phyloP scores from a whole-genome alignment of 1,139 yeast species.

The Kurtzmaniella quercitrusa region DNA sequence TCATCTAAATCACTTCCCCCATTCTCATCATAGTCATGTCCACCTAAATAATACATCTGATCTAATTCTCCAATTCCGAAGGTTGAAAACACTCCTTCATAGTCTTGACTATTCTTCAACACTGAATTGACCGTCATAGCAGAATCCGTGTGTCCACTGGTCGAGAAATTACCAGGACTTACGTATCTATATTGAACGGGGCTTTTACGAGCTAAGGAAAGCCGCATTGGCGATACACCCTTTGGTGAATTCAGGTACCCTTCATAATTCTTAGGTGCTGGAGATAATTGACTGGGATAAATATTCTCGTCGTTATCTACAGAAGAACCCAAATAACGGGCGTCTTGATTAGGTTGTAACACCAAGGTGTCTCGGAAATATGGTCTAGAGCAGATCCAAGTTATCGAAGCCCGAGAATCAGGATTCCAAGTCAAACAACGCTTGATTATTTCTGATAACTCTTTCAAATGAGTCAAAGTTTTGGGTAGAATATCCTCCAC shows the following conservation, averaged over 20 bases:
- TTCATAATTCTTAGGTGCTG: background rate
- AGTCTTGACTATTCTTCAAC: background rate
- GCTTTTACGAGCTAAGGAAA: background rate
- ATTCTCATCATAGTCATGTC: background rate
- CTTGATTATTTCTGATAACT: slow-evolving; percentile 48
- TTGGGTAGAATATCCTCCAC: slow-evolving; percentile 24
- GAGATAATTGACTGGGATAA: background rate
- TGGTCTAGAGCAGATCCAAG: slow-evolving; percentile 40
- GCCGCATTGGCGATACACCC: background rate
- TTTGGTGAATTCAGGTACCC: background rate
- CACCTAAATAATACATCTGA: background rate
- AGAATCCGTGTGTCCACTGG: background rate
- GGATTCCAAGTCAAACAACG: slow-evolving; percentile 69
- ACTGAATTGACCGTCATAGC: background rate
- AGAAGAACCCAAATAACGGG: background rate
- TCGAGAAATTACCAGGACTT: background rate
- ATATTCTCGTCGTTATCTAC: background rate
- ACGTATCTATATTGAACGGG: background rate
- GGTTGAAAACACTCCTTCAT: background rate
- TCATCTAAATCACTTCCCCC: background rate
- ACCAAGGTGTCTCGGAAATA: slow-evolving; percentile 46
- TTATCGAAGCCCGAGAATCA: slow-evolving; percentile 44
- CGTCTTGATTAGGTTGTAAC: slow-evolving; percentile 6
- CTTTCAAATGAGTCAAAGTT: slow-evolving; percentile 14
- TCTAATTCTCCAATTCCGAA: background rate